Conservation (phyloP, 2,329 filamentous ascomycete genomes). For the Colletotrichum sp. region DNA sequence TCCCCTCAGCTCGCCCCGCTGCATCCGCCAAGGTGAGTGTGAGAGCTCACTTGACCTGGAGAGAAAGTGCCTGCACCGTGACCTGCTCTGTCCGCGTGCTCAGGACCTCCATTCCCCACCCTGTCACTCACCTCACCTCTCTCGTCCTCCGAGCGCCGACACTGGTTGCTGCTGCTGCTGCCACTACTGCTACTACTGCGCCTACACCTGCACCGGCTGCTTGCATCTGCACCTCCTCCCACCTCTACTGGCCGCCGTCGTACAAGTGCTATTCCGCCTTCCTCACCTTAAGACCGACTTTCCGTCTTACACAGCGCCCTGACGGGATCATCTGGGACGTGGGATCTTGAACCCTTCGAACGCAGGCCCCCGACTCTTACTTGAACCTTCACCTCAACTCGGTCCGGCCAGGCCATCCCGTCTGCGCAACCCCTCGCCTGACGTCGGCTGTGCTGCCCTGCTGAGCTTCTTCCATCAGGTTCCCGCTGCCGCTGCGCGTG, state of each 20-base stretch:
- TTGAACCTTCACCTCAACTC: background rate
- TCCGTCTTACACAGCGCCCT: background rate
- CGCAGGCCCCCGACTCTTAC: background rate
- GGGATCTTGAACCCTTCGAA: background rate
- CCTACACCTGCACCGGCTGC: background rate
- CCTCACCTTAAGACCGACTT: background rate
- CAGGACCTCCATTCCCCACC: conserved; percentile 1
- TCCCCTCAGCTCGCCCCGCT: background rate
- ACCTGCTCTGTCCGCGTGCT: conserved; percentile 21
- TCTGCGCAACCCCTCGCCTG: background rate
- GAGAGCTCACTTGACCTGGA: conserved; percentile 14
- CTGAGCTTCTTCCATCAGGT: background rate
- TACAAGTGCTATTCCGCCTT: background rate
- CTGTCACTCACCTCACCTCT: background rate
- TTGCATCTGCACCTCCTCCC: background rate
- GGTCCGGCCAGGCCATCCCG: background rate
- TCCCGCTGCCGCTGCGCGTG: background rate
- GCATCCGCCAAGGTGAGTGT: background rate
- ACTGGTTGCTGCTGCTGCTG: background rate
- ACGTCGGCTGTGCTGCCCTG: conserved; percentile 1
- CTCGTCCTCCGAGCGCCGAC: conserved; percentile 6
- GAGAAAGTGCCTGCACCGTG: background rate
- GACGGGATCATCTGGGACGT: background rate
- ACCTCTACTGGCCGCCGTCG: background rate
- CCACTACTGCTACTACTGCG: background rate